Evolutionary conservation across 257 asterid species (phyloP).

Genomic region (Eucommia ulmoides): DNA sequence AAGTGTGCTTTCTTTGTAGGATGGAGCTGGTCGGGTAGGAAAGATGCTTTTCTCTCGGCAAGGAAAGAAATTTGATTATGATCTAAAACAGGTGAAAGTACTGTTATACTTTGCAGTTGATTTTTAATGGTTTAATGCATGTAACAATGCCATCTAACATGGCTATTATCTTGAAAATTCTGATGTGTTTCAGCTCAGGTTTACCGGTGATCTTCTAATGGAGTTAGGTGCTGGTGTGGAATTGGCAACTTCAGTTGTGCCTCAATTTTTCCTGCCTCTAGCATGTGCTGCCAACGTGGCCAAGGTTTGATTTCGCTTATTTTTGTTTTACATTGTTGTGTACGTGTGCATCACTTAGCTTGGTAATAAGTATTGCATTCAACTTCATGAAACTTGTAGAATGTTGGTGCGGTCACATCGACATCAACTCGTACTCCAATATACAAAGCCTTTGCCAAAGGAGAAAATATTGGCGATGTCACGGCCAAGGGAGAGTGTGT

Average conservation of each 20-base stretch:
- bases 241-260: slow-evolving; percentile 81
- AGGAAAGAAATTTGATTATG: slow-evolving; percentile 89
- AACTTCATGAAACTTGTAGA: too few species aligned
- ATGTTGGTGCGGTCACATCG: slow-evolving; percentile 92
- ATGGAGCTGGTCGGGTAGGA: slow-evolving; percentile 98
- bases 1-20: slow-evolving; percentile 26
- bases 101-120: background rate
- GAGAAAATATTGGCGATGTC: slow-evolving; percentile 99
- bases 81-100: background rate
- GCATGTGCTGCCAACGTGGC: slow-evolving; percentile 98
- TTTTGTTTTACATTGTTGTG: slow-evolving; percentile 2
- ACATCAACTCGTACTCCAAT: slow-evolving; percentile 97
- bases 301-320: slow-evolving; percentile 38
- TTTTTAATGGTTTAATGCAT: too few species aligned
- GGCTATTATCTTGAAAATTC: slow-evolving; percentile 9
- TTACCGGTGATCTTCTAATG: slow-evolving; percentile 92
- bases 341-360: too few species aligned
- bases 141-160: too few species aligned
- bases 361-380: too few species aligned
- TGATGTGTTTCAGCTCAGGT: slow-evolving; percentile 58
- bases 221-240: slow-evolving; percentile 97
- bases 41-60: slow-evolving; percentile 95
- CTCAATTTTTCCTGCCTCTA: slow-evolving; percentile 88
- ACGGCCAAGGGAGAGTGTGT: slow-evolving; percentile 99
- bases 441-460: slow-evolving; percentile 97